These are phyloP conservation scores for Phalaenopsis aphrodite DNA, from an alignment of 106 monocot genomes.

Conservation along the genomic window DNA sequence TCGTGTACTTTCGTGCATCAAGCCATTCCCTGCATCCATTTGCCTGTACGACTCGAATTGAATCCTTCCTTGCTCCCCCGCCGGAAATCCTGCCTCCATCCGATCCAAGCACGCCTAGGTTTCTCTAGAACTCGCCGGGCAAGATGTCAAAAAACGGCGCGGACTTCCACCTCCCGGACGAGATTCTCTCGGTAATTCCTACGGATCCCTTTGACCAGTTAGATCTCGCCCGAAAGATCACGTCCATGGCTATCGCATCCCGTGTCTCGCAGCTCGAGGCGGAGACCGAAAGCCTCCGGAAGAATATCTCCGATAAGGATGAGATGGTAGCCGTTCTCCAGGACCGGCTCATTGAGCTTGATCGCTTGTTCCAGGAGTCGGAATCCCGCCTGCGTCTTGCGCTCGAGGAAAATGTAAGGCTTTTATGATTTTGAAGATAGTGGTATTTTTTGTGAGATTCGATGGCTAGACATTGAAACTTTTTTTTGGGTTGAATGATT, in stretches of 20 bases:
- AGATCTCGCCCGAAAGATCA: constrained; percentile 82
- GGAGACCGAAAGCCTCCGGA: constrained; percentile 44
- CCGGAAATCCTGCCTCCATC: neutral
- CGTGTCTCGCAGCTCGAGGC: constrained; percentile 61
- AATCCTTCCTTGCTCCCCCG: neutral
- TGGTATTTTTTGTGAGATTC: neutral
- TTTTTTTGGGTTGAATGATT: constrained; percentile 3
- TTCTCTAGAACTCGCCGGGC: neutral
- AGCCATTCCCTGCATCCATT: neutral
- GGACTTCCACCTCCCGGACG: constrained; percentile 59
- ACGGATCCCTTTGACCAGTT: constrained; percentile 79
- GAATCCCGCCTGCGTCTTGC: constrained; percentile 34
- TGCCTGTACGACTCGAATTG: neutral
- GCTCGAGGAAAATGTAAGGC: constrained; percentile 72
- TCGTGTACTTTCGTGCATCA: no score
- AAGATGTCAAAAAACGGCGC: constrained; percentile 24
- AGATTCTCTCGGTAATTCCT: constrained; percentile 80
- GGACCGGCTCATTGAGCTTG: constrained; percentile 42
- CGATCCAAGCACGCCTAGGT: neutral
- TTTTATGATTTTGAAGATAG: neutral
- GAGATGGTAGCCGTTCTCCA: constrained; percentile 52
- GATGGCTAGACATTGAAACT: neutral
- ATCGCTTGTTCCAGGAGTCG: constrained; percentile 36
- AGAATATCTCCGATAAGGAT: constrained; percentile 47
- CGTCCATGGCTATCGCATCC: constrained; percentile 82